Conservation (phyloP, 2,329 filamentous ascomycete species). For the Ophiostoma angusticollis region DNA sequence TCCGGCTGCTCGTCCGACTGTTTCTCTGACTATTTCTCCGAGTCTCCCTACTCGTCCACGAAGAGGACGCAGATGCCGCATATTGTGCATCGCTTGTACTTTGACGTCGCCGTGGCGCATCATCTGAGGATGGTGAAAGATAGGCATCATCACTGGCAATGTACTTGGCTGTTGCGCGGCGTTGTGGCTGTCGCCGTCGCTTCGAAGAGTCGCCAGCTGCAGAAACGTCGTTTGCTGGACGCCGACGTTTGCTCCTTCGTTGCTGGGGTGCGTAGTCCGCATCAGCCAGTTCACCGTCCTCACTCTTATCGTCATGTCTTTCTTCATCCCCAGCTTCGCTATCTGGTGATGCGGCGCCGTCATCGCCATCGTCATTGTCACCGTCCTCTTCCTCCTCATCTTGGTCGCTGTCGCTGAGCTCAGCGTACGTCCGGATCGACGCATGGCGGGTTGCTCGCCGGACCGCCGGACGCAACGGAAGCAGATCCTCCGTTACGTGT, state of each 20-base stretch:
- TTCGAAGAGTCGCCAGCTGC: not conserved
- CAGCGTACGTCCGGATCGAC: constrained; percentile 1
- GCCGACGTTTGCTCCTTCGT: not conserved
- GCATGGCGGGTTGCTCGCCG: constrained; percentile 9
- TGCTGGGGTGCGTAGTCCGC: constrained; percentile 2
- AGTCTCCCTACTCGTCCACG: not conserved
- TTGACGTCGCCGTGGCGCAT: not conserved
- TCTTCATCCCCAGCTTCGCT: not conserved
- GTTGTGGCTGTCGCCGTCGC: constrained; percentile 4
- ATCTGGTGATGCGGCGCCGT: not conserved
- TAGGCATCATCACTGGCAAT: constrained; percentile 1
- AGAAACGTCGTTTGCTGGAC: not conserved
- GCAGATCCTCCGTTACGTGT: not conserved
- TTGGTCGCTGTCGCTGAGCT: constrained; percentile 1
- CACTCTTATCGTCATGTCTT: not conserved
- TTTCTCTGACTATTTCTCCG: too few relatives aligned
- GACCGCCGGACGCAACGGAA: constrained; percentile 2
- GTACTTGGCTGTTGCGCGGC: not conserved
- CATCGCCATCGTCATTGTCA: not conserved
- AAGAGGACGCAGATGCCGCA: not conserved
- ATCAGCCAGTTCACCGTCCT: constrained; percentile 1
- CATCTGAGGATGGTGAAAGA: constrained; percentile 9
- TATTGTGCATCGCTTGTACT: not conserved
- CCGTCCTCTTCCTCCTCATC: constrained; percentile 6
- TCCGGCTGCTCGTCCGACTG: not conserved